Base-by-base conservation (phyloP, 352 stramenopile species). In the Phytophthora vignae region DNA sequence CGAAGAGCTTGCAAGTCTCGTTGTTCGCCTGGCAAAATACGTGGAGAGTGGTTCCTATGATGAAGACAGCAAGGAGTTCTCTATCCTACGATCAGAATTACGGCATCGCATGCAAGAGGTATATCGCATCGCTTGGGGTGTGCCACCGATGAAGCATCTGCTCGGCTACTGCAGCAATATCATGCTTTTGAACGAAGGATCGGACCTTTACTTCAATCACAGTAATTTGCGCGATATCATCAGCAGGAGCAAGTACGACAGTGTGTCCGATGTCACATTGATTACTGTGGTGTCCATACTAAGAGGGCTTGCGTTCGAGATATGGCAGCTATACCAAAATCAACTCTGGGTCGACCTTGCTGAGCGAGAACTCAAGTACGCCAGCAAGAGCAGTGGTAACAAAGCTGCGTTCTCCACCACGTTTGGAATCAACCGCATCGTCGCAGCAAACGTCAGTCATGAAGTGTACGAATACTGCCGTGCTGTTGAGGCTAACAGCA, bases 281-380 rank as follows among this genome's bases (percentile, higher is more conserved):
- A 55, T 38, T 25, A 27, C 55, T 5, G 62, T 86, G 17, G 79
- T 78, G 1, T 48, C 22, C 8, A 19, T 78, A 12, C 53, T 95
- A 17, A 66, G 79, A 27, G 72, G 60, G 0, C 59, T 84, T 1
- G 76, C 86, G 22, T 91, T 91, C 44, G 84, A 93, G 55, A 52
- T 91, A 1, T 95, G 88, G 88, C 77, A 94, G 21, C 55, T 88
- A 9, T 95, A 95, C 31, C 86, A 94, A 64, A 94, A 95, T 53
- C 88, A 94, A 69, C 75, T 95, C 1, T 88, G 79, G 66, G 62
- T 78, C 2, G 88, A 95, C 38, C 55, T 93, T n/a, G 78, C 78
- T 42, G 83, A 90, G 49, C 81, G 81, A 49, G 86, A 93, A 66
- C 57, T 91, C 22, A 73, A 84, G 19, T 74, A 78, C 25, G 69